Evolutionary conservation across 1,139 yeast species (phyloP), one percentile per base, ranked within the genome.

Genomic region (Kodamaea derodonti): DNA sequence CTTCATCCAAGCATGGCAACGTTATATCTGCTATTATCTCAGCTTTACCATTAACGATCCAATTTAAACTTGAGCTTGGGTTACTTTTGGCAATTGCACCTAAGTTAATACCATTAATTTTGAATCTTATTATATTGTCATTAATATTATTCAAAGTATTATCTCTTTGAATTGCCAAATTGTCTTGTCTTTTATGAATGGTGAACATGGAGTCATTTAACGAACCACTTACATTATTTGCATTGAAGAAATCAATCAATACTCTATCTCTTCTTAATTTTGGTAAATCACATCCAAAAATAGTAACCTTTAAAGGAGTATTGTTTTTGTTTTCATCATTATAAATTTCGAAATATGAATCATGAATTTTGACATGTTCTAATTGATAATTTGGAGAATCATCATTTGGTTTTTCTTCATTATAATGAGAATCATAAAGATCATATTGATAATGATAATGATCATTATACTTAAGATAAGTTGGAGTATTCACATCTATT

Each of bases 151-250:
- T 25, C 9, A 18, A 7, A 7, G 22, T 7, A 23, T 60, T 59
- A 17, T 60, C 49, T 32, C 58, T 60, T 28, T 47, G 47, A 5
- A 42, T 49, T 28, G 42, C 45, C 49, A 52, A 54, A 36, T 39
- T 52, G 20, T 52, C 52, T 44, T 66, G 74, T 38, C 66, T 65
- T 40, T 81, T 81, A 47, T 83, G 92, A 15, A 84, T 71, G 2
- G 87, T 81, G 58, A 83, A 83, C 62, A 84, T 65, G 0, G 92
- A 77, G 39, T 82, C 82, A 48, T 83, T 82, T 11, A 83, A 67
- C 1, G 88, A 76, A 1, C 94, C 94, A 13, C 83, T 78, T 20
- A 81, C 80, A 35, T 80, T 78, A 39, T 70, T 70, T 12, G 88
- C 85, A 51, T 79, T 79, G 59, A 84, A 73, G 38, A 83, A 70